Evolutionary conservation across 2,329 filamentous ascomycete species (phyloP).

Genomic region (Blastomyces gilchristii): DNA sequence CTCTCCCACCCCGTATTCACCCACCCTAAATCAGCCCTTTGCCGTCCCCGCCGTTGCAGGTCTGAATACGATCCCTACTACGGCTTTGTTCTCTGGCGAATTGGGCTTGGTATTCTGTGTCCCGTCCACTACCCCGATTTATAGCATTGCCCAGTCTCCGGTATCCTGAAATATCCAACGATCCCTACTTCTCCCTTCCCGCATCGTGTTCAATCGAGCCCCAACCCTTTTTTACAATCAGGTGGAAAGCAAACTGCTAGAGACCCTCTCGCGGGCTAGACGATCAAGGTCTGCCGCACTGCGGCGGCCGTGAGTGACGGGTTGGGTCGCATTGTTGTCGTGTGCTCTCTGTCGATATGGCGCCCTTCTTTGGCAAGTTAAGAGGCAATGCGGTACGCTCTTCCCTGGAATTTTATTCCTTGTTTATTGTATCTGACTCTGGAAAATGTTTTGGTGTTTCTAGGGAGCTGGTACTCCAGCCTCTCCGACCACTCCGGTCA

Average conservation of each 20-base stretch:
- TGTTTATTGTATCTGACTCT: not conserved
- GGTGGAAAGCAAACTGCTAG: not conserved
- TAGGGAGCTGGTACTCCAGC: constrained; percentile 42
- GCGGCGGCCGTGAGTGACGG: constrained; percentile 12
- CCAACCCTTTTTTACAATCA: not conserved
- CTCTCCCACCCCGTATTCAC: constrained; percentile 2
- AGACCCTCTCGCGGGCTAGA: constrained; percentile 7
- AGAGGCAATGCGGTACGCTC: constrained; percentile 30
- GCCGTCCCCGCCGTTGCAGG: not conserved
- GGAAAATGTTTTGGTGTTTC: constrained; percentile 14
- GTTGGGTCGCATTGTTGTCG: constrained; percentile 16
- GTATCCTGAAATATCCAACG: too few species aligned
- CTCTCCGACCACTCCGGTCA: constrained; percentile 39
- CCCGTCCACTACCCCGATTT: not conserved
- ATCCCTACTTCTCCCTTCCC: not conserved
- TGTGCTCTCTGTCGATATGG: constrained; percentile 25
- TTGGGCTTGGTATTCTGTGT: constrained; percentile 3
- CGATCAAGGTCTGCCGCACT: constrained; percentile 13
- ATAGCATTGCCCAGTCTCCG: not conserved
- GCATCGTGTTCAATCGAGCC: not conserved
- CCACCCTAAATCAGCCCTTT: not conserved
- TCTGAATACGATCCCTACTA: not conserved
- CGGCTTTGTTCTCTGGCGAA: constrained; percentile 14
- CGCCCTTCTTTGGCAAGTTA: constrained; percentile 33
- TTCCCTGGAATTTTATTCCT: constrained; percentile 10